Evolutionary conservation across 805 yeast species (phyloP).

Genomic region (Kluyveromyces dobzhanskii): DNA sequence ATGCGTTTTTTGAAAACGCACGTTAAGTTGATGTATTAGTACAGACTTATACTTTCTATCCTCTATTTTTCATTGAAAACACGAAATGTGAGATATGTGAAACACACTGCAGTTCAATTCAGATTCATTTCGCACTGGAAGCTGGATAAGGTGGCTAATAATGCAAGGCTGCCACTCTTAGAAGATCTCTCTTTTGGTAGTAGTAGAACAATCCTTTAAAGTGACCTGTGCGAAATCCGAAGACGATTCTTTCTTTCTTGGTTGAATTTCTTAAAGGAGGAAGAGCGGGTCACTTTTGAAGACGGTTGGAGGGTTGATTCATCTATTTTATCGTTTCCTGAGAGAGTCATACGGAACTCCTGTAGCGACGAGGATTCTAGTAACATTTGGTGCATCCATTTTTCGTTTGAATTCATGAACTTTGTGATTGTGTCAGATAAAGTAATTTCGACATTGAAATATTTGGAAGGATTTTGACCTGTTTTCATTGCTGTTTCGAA

Average conservation of each 20-base stretch:
- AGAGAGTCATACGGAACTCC: constrained; percentile 6
- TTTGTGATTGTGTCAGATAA: constrained; percentile 11
- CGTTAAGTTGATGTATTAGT: no score
- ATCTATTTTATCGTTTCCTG: not conserved
- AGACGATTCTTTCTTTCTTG: constrained; percentile 2
- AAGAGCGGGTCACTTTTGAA: not conserved
- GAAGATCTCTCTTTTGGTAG: no score
- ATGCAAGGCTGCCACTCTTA: no score
- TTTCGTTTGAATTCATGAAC: constrained; percentile 12
- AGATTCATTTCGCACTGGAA: no score
- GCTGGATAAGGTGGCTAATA: no score
- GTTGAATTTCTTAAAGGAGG: not conserved
- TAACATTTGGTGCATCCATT: constrained; percentile 13
- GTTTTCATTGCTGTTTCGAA: constrained; percentile 9
- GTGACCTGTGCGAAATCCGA: constrained; percentile 1
- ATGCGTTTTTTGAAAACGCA: no score
- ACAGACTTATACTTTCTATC: no score
- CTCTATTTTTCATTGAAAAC: no score
- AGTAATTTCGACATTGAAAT: constrained; percentile 12
- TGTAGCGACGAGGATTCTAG: constrained; percentile 10
- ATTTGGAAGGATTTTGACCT: constrained; percentile 8
- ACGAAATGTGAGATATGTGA: no score
- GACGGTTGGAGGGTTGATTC: not conserved
- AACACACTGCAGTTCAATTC: no score
- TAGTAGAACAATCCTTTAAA: not conserved